Conservation (phyloP, 2,329 filamentous ascomycete species). For the Ceratocystis eucalypticola region DNA sequence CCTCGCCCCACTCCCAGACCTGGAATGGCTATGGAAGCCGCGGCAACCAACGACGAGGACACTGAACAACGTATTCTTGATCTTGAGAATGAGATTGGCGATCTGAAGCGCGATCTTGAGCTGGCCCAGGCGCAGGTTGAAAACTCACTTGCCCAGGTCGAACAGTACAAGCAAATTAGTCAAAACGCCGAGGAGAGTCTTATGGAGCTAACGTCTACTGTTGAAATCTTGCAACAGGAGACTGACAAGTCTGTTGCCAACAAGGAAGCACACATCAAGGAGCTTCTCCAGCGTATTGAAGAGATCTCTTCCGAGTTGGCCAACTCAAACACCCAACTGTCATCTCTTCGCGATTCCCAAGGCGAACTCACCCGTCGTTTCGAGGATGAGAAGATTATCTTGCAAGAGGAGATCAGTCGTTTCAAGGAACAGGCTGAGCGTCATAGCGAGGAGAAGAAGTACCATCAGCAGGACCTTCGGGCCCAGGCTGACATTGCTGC, state of each 20-base stretch:
- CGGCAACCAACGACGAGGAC: slow-evolving; percentile 34
- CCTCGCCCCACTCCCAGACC: slow-evolving; percentile 58
- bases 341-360: slow-evolving; percentile 64
- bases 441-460: slow-evolving; percentile 64
- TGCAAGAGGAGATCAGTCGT: slow-evolving; percentile 66
- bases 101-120: slow-evolving; percentile 78
- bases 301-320: slow-evolving; percentile 73
- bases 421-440: slow-evolving; percentile 75
- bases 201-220: slow-evolving; percentile 60
- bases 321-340: slow-evolving; percentile 69
- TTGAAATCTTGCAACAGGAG: slow-evolving; percentile 79
- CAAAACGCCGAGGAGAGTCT: slow-evolving; percentile 79
- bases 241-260: slow-evolving; percentile 61
- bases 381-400: slow-evolving; percentile 67
- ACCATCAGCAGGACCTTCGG: slow-evolving; percentile 82
- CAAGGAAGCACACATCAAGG: slow-evolving; percentile 66
- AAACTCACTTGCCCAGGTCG: slow-evolving; percentile 63
- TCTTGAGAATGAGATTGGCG: slow-evolving; percentile 66
- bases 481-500: slow-evolving; percentile 87
- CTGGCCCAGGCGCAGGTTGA: slow-evolving; percentile 68
- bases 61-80: slow-evolving; percentile 58
- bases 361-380: slow-evolving; percentile 56
- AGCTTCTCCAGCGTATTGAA: slow-evolving; percentile 70
- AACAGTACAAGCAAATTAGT: slow-evolving; percentile 80
- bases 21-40: slow-evolving; percentile 30